Percentiles rank a stretch among this genome's conserved stretches.
These are phyloP conservation scores for Citrus mangshanensis DNA, from an alignment of 345 rosid genomes.

Conservation along the genomic window DNA sequence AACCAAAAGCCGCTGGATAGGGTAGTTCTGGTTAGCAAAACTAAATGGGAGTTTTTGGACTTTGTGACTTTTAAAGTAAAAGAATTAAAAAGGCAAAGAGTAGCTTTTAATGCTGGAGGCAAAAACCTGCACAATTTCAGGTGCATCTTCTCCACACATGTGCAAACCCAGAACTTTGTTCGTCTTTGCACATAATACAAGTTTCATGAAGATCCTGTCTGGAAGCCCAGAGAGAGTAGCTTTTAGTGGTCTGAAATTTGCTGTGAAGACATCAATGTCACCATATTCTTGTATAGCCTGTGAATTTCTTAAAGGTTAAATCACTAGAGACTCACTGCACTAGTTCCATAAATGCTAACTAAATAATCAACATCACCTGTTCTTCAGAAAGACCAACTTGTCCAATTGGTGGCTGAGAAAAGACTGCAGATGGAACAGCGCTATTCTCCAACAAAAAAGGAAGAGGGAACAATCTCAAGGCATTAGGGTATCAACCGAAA, in stretches of 20 bases:
- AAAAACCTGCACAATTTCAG: conserved; percentile 85
- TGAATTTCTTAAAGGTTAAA: conserved; percentile 23
- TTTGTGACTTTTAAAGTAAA: neutral
- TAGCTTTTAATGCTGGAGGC: neutral
- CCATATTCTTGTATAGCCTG: conserved; percentile 82
- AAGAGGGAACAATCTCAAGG: conserved; percentile 3
- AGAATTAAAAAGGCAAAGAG: neutral
- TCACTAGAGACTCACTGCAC: conserved; percentile 12
- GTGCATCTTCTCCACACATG: conserved; percentile 95
- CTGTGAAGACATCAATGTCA: conserved; percentile 75
- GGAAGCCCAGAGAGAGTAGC: conserved; percentile 99
- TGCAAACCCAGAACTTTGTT: conserved; percentile 76
- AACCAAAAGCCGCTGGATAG: too few species aligned
- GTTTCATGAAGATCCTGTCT: conserved; percentile 84
- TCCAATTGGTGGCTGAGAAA: conserved; percentile 97
- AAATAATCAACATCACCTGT: conserved; percentile 47
- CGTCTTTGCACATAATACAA: conserved; percentile 77
- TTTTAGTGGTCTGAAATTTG: conserved; percentile 89
- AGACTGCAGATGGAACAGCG: conserved; percentile 91
- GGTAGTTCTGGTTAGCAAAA: neutral
- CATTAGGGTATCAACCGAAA: neutral
- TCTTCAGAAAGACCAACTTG: conserved; percentile 90
- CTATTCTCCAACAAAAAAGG: conserved; percentile 27
- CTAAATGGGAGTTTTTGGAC: neutral
- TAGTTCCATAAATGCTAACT: conserved; percentile 3